Evolutionary conservation across 148 eudicot genomes (phyloP), one percentile per base, ranked within the genome.

Genomic region (Chenopodium album): DNA sequence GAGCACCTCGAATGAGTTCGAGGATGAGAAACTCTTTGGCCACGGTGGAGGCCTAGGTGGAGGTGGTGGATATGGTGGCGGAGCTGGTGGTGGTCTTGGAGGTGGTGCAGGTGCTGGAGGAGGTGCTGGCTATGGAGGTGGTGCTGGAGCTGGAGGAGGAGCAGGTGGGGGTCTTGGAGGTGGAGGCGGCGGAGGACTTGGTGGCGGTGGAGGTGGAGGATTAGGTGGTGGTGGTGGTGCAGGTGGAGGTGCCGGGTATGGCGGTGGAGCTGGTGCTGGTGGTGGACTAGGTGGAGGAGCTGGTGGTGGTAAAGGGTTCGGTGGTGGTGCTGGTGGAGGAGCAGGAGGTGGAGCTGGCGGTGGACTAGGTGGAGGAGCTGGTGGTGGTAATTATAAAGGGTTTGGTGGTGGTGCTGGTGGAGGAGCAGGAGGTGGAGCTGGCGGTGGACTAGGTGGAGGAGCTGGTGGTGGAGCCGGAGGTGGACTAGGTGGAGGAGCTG

Each of bases 11-110:
- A 41, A 32, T 8, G 56, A 80, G 4, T 70, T 46, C n/a, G 37
- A 76, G 13, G 83, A 84, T 76, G 83, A 79, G 66, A 84, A 84
- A 65, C 60, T 76, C 64, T 76, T 70, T 16, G 78, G 52, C 66
- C 85, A 73, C 44, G 79, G 79, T 52, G 84, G 73, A 47, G 85
- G 82, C 28, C 31, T 79, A n/a, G 85, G 85, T 1, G 82, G 74
- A 7, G 84, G 84, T 11, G 74, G 68, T 14, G 79, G 79, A 13
- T 13, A 68, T 3, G 83, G 83, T 56, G 77, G 73, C 1, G 80
- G 83, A 2, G 72, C 47, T 0, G 83, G 82, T 7, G 81, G 70
- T 4, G 84, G 84, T 10, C 29, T n/a, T 28, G 84, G 84, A 11
- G 67, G 76, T 0, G 83, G 83, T 9, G 59, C 63, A 10, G 59